phyloP scores from a whole-genome alignment of 495 filamentous ascomycete species.

The Margaritispora aquatica region DNA sequence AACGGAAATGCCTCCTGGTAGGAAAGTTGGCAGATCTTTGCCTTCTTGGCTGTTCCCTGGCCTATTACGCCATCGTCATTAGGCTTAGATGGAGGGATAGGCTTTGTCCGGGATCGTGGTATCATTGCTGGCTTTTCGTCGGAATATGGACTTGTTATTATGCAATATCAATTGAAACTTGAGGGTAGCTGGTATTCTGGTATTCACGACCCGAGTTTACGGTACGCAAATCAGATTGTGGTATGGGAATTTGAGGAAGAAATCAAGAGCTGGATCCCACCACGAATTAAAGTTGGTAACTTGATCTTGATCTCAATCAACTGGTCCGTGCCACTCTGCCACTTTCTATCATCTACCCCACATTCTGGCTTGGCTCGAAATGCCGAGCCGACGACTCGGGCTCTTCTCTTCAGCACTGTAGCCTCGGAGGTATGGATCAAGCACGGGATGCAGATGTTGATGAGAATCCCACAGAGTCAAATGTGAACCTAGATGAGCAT shows the following conservation, averaged over 20 bases:
- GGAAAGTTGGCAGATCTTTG: background rate
- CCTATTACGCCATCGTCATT: background rate
- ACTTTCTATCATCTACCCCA: no score
- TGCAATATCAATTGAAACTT: background rate
- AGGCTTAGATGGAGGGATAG: background rate
- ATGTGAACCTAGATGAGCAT: slow-evolving; percentile 9
- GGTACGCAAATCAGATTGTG: background rate
- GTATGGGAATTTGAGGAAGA: background rate
- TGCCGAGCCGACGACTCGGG: background rate
- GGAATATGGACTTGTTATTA: background rate
- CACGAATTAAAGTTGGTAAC: background rate
- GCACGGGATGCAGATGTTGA: background rate
- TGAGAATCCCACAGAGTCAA: background rate
- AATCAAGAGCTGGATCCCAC: background rate
- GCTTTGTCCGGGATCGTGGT: background rate
- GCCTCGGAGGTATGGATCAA: background rate
- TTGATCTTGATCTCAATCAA: background rate
- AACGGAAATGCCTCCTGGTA: background rate
- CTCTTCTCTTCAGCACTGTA: background rate
- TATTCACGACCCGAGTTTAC: no score
- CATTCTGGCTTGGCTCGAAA: background rate
- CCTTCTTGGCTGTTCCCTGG: background rate
- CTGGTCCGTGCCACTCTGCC: background rate
- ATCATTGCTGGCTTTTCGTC: background rate
- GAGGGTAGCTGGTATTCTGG: background rate